Conservation (phyloP, 768 basidiomycete genomes). For the Asterophora lycoperdoides region DNA sequence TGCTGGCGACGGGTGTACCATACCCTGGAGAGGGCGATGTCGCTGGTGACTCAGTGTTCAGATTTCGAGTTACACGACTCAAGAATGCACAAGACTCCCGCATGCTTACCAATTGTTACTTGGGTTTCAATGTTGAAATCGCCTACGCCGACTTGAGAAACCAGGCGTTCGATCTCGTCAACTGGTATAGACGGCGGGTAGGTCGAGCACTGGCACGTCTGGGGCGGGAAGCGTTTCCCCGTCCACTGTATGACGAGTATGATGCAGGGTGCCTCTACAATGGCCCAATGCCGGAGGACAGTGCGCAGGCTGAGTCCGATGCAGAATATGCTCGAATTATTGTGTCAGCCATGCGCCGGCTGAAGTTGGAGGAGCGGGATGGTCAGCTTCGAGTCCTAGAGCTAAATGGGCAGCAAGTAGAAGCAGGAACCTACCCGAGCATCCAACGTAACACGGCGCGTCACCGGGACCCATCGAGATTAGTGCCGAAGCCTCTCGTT, state of each 20-base stretch:
- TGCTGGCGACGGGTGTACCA: not conserved
- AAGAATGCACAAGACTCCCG: not conserved
- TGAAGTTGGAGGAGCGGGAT: not conserved
- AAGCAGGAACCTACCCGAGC: not conserved
- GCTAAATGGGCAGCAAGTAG: not conserved
- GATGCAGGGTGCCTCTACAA: not conserved
- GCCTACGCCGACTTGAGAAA: not conserved
- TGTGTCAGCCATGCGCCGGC: not conserved
- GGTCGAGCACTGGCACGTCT: not conserved
- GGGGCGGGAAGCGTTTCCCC: not conserved
- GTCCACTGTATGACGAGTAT: not conserved
- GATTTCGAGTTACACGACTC: not conserved
- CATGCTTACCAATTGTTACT: not conserved
- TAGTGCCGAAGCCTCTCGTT: conserved; percentile 27
- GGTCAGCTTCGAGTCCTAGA: not conserved
- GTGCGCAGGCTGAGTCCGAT: not conserved
- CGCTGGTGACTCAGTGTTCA: not conserved
- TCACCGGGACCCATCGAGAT: not conserved
- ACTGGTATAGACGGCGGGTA: not conserved
- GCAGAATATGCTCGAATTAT: not conserved
- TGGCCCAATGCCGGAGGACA: not conserved
- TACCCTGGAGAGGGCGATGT: not conserved
- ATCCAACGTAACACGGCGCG: conserved; percentile 5
- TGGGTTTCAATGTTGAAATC: not conserved
- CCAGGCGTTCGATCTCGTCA: not conserved